These are phyloP conservation scores for Dactylis glomerata DNA, from an alignment of 176 grass and related monocot species.

Conservation along the genomic window DNA sequence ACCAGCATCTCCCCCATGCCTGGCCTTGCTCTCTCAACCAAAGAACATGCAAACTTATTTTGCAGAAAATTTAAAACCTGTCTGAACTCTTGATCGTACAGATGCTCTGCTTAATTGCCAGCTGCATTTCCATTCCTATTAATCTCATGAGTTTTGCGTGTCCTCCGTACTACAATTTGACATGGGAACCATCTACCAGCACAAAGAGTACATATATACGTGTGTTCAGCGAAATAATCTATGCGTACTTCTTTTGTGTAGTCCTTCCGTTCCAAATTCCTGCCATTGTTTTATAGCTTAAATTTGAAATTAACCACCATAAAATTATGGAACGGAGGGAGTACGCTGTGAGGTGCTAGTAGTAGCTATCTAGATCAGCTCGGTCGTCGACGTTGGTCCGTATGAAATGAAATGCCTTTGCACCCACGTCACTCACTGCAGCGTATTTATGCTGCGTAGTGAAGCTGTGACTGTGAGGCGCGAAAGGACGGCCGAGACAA, in stretches of 20 bases:
- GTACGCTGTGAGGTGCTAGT: no score
- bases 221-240: neutral
- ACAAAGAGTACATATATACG: neutral
- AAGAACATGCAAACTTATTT: slow-evolving; percentile 8
- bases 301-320: no score
- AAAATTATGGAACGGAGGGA: no score
- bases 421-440: neutral
- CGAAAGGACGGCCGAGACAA: slow-evolving; percentile 27
- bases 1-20: slow-evolving; percentile 24
- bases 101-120: neutral
- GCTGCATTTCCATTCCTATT: neutral
- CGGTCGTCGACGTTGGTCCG: neutral
- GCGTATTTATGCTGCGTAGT: slow-evolving; percentile 30
- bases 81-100: neutral
- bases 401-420: neutral
- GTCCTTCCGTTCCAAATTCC: no score
- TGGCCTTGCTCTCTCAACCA: neutral
- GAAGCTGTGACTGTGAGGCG: neutral
- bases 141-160: neutral
- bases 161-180: neutral
- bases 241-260: no score
- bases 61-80: neutral
- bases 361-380: neutral
- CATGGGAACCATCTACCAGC: neutral
- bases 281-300: no score